Conservation (phyloP, 352 stramenopile genomes). For the Phytophthora fragariae region DNA sequence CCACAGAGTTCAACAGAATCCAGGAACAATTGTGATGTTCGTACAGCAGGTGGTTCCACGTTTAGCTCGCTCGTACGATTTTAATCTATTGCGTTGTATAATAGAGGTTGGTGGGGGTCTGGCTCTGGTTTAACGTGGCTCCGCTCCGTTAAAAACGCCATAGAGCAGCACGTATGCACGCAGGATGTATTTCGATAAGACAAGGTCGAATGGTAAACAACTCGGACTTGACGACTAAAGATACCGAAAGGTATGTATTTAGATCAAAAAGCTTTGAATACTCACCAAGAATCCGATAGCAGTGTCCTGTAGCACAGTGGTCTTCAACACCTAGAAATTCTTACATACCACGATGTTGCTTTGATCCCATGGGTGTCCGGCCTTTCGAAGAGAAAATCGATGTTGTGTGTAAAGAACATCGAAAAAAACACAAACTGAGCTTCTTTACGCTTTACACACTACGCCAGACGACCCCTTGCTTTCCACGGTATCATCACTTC, state of each 20-base stretch:
- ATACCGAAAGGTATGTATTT: too few species aligned
- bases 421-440: too few species aligned
- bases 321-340: too few species aligned
- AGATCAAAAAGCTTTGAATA: too few species aligned
- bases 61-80: background rate
- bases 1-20: conserved; percentile 6
- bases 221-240: background rate
- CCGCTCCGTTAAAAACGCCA: background rate
- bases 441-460: too few species aligned
- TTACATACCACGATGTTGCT: too few species aligned
- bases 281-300: too few species aligned
- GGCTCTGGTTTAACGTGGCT: background rate
- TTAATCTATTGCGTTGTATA: background rate
- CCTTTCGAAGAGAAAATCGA: too few species aligned
- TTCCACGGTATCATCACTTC: background rate
- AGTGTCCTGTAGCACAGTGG: too few species aligned
- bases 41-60: background rate
- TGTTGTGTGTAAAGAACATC: too few species aligned
- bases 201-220: background rate
- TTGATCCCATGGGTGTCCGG: too few species aligned
- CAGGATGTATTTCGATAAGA: conserved; percentile 6
- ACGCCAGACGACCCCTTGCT: too few species aligned
- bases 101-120: background rate
- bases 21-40: background rate
- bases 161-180: background rate